Evolutionary conservation across 2,329 filamentous ascomycete species (phyloP), one percentile per base, ranked within the genome.

Genomic region (Clarireedia monteithiana): DNA sequence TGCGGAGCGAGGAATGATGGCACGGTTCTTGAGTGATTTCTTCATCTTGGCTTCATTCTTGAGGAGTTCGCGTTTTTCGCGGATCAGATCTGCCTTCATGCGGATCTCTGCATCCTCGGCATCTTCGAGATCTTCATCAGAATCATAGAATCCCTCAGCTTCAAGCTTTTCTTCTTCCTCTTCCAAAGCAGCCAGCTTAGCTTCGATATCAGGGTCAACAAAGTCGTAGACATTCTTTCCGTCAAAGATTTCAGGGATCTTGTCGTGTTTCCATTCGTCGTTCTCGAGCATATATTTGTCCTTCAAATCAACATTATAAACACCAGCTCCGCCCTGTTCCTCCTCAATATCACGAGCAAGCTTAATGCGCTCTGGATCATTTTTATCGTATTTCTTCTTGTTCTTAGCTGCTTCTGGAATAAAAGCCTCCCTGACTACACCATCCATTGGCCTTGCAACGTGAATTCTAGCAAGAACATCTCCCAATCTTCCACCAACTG

Each of bases 191-290:
- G 86, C 85, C 50, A 99, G 82, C 77, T 96, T 97, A 63, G 84
- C 81, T 68, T 96, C 94, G 69, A 99, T 99, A 55, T 99, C 95
- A 1, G 92, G 91, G 68, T 97, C 94, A 68, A 99, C 84, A 72
- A 89, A 99, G 73, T 99, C 94, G 75, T 92, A 94, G 57, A 99
- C 89, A 72, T 99, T 99, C 80, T 92, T 91, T 72, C 94, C 94
- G 69, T 97, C 85, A 72, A 91, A 88, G 49, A 96, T 80, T 73
- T 99, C 94, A 34, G 94, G 94, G 55, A 97, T 88, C 74, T 88
- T 90, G 76, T 99, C 95, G 70, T 96, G 83, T 72, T 95, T 96
- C 94, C 94, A 97, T 57, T 94, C 90, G 44, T 87, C 83, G 70
- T 96, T 83, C 61, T 88, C 89, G 60, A 97, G 84, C 15, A 91